Percentiles rank a stretch among this genome's conserved stretches.
phyloP scores from a whole-genome alignment of 2,329 filamentous ascomycete genomes.

The Aureobasidium sp. region DNA sequence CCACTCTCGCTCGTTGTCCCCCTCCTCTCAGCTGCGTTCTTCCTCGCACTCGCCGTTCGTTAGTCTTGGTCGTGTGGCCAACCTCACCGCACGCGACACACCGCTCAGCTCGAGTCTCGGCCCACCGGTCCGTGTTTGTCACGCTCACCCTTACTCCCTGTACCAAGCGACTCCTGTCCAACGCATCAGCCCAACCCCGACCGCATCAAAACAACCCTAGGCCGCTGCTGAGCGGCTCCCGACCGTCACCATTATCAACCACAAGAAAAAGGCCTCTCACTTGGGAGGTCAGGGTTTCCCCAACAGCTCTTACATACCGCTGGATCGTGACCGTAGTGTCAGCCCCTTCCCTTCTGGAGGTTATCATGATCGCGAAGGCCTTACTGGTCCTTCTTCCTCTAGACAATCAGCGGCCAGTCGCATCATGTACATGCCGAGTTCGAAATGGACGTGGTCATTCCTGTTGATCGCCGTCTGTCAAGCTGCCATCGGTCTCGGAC shows the following conservation, averaged over 20 bases:
- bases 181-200: constrained; percentile 2
- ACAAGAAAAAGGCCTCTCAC: constrained; percentile 52
- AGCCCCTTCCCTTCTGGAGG: constrained; percentile 37
- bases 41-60: not conserved
- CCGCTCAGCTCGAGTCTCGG: not conserved
- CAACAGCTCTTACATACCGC: constrained; percentile 35
- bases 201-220: not conserved
- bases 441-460: constrained; percentile 84
- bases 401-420: constrained; percentile 30
- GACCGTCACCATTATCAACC: constrained; percentile 46
- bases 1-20: not conserved
- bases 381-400: constrained; percentile 31
- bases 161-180: not conserved
- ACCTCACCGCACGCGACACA: constrained; percentile 8
- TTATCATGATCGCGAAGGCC: constrained; percentile 47
- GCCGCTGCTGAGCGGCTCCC: constrained; percentile 14
- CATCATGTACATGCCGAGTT: constrained; percentile 70
- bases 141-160: constrained; percentile 1
- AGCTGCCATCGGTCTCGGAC: constrained; percentile 69
- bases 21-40: not conserved
- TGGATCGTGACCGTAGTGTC: constrained; percentile 42
- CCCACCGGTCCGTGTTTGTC: constrained; percentile 1
- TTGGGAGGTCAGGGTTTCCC: constrained; percentile 39
- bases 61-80: constrained; percentile 1
- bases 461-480: constrained; percentile 67